A percentile compares a stretch with the other conserved stretches of the same genome.
These are phyloP conservation scores for Lonicera japonica DNA, from an alignment of 129 eudicot species.

Conservation along the genomic window DNA sequence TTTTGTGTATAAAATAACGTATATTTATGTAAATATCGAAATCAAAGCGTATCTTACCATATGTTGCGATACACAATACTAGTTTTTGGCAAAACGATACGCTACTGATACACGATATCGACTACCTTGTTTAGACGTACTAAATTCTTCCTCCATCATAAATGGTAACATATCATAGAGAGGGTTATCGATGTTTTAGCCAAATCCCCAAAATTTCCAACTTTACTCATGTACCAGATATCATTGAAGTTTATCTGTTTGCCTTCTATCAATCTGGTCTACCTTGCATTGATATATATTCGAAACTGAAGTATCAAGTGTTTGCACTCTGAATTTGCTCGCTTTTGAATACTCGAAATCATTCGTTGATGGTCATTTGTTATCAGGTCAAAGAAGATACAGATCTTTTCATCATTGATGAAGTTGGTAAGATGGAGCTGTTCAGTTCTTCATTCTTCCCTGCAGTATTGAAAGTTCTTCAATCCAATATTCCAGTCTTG, in stretches of 20 bases:
- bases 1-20: too few species aligned
- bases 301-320: background rate
- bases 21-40: too few species aligned
- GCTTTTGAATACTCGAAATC: background rate
- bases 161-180: background rate
- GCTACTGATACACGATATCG: too few species aligned
- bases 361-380: background rate
- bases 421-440: conserved; percentile 95
- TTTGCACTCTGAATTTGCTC: background rate
- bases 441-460: conserved; percentile 79
- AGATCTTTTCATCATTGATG: conserved; percentile 80
- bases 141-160: background rate
- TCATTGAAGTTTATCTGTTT: background rate
- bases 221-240: background rate
- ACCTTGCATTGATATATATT: background rate
- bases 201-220: background rate
- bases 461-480: conserved; percentile 62
- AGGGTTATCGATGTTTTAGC: background rate
- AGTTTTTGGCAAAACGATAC: too few species aligned
- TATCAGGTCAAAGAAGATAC: conserved; percentile 73
- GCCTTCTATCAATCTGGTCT: background rate
- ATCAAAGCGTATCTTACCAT: too few species aligned
- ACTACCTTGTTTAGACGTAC: too few species aligned
- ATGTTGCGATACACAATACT: too few species aligned
- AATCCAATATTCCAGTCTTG: conserved; percentile 63